These are phyloP conservation scores for Simmondsia chinensis DNA, from an alignment of 148 eudicot genomes.

Conservation along the genomic window DNA sequence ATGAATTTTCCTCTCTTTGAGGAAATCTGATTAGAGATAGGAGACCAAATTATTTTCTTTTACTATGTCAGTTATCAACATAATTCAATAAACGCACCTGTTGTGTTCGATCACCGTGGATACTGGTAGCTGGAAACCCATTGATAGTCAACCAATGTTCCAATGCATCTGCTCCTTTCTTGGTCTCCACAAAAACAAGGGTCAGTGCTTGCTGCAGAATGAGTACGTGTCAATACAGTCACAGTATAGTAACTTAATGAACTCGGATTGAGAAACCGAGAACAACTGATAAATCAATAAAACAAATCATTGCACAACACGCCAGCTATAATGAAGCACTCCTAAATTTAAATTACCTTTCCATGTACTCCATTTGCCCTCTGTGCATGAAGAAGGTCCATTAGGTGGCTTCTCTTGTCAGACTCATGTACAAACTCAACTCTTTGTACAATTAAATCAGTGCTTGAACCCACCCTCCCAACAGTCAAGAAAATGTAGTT, in stretches of 20 bases:
- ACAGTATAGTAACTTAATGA: no score
- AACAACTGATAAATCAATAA: neutral
- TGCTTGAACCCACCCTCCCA: slow-evolving; percentile 84
- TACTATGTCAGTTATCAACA: neutral
- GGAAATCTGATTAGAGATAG: no score
- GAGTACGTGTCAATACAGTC: neutral
- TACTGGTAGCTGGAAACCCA: slow-evolving; percentile 81
- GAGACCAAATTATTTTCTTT: no score
- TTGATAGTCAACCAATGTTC: slow-evolving; percentile 57
- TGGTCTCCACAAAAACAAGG: slow-evolving; percentile 77
- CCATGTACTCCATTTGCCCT: slow-evolving; percentile 45
- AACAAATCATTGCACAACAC: no score
- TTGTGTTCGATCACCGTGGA: slow-evolving; percentile 85
- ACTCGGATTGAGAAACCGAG: no score
- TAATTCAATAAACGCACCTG: slow-evolving; percentile 41
- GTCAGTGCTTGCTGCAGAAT: slow-evolving; percentile 66
- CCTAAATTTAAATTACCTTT: slow-evolving; percentile 32
- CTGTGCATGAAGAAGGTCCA: slow-evolving; percentile 84
- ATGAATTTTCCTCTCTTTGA: no score
- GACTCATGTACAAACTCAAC: slow-evolving; percentile 65
- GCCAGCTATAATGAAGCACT: no score
- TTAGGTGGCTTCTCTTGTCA: slow-evolving; percentile 75
- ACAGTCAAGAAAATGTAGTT: slow-evolving; percentile 71
- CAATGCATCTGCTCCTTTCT: slow-evolving; percentile 74
- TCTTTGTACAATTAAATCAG: slow-evolving; percentile 70